Evolutionary conservation across 1,139 yeast species (phyloP).

Genomic region (Entelexis paramagnoliae): DNA sequence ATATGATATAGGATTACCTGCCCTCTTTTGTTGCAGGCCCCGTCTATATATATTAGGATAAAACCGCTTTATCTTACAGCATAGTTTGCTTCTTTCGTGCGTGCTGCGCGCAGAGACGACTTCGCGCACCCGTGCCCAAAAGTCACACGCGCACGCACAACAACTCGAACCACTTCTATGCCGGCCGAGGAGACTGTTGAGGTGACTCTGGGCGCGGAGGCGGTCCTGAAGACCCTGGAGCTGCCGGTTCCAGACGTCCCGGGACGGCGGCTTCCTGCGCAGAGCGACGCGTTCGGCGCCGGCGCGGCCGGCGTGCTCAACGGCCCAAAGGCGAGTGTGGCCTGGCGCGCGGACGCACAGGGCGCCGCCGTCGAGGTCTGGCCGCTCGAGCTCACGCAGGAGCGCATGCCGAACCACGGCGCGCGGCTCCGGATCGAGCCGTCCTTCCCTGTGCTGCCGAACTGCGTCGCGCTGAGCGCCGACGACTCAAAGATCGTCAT

Average conservation of each 20-base stretch:
- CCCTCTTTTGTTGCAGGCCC: not conserved
- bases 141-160: constrained; percentile 1
- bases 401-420: constrained; percentile 9
- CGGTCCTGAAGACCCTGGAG: not conserved
- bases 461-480: constrained; percentile 16
- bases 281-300: constrained; percentile 1
- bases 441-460: constrained; percentile 9
- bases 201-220: constrained; percentile 5
- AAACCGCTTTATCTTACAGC: no score
- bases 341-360: constrained; percentile 14
- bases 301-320: constrained; percentile 13
- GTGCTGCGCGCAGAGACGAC: no score
- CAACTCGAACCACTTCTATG: not conserved
- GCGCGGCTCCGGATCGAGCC: not conserved
- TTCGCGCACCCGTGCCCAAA: not conserved
- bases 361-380: constrained; percentile 11
- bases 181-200: constrained; percentile 6
- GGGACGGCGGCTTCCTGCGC: not conserved
- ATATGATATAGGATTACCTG: not conserved
- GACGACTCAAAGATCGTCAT: constrained; percentile 8
- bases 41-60: no score
- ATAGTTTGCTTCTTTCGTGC: no score
- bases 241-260: constrained; percentile 1
- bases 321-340: constrained; percentile 6
- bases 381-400: constrained; percentile 16